A percentile compares a stretch with the other conserved stretches of the same genome.
phyloP scores from a whole-genome alignment of 495 filamentous ascomycete species.

The Cudoniella acicularis region DNA sequence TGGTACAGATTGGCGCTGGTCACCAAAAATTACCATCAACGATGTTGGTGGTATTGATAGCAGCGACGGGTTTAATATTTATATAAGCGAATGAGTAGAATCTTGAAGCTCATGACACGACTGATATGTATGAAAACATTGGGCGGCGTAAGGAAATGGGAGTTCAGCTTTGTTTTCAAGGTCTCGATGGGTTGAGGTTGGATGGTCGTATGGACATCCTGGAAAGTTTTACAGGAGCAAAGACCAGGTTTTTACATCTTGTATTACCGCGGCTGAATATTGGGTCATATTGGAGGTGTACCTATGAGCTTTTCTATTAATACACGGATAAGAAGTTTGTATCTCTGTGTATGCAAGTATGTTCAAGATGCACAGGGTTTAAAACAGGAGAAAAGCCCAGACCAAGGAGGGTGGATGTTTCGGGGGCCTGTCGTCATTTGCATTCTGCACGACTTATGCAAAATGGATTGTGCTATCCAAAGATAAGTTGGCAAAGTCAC shows the following conservation, averaged over 20 bases:
- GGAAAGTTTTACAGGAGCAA: not conserved
- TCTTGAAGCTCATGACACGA: slow-evolving; percentile 1
- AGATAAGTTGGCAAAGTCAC: no score
- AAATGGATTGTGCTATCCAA: no score
- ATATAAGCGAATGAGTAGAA: slow-evolving; percentile 5
- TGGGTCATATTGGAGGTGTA: not conserved
- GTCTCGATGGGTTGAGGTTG: not conserved
- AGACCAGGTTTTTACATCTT: not conserved
- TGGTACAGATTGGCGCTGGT: slow-evolving; percentile 7
- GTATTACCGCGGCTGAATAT: not conserved
- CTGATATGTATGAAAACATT: slow-evolving; percentile 17
- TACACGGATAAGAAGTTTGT: no score
- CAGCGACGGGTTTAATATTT: slow-evolving; percentile 11
- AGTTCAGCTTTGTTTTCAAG: slow-evolving; percentile 1
- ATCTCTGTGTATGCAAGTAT: no score
- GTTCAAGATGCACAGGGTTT: no score
- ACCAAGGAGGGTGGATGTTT: no score
- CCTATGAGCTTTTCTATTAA: not conserved
- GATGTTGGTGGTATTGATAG: not conserved
- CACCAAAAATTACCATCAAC: not conserved
- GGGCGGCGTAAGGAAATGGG: slow-evolving; percentile 14
- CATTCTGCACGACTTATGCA: no score
- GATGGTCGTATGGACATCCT: not conserved
- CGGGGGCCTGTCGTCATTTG: no score
- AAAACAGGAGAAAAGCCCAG: no score